Percentiles rank a stretch among this genome's conserved stretches.
phyloP scores from a whole-genome alignment of 108 stramenopile species.

The Epipyxis sp. region DNA sequence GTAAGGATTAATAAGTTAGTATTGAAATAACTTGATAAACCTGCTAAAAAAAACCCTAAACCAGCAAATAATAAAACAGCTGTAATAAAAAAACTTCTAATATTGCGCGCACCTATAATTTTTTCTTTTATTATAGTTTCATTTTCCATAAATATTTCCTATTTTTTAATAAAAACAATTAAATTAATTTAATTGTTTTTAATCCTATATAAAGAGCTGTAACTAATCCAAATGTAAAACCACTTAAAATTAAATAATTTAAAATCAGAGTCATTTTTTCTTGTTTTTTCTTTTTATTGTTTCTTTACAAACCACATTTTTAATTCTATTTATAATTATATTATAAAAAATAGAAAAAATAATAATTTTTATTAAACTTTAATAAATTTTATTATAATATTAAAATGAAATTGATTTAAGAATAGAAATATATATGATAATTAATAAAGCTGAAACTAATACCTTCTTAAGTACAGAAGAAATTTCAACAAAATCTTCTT shows the following conservation, averaged over 20 bases:
- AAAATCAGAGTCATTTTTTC: conserved; percentile 20
- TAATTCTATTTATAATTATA: background rate
- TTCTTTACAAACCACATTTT: too few relatives aligned
- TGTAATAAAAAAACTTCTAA: conserved; percentile 12
- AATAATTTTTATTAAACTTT: background rate
- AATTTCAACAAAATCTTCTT: background rate
- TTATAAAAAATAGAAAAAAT: conserved; percentile 16
- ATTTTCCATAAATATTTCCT: conserved; percentile 6
- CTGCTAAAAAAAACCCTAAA: conserved; percentile 19
- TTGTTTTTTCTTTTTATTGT: background rate
- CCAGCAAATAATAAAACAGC: conserved; percentile 19
- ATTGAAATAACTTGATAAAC: conserved; percentile 29
- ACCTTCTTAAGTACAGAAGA: background rate
- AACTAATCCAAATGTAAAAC: conserved; percentile 20
- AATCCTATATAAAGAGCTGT: conserved; percentile 22
- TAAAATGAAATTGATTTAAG: background rate
- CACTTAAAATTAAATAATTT: conserved; percentile 27
- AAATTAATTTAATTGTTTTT: conserved; percentile 32
- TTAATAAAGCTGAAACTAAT: background rate
- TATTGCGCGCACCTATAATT: conserved; percentile 20
- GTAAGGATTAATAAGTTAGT: conserved; percentile 15
- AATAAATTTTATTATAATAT: background rate
- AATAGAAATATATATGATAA: conserved; percentile 6
- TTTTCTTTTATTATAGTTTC: conserved; percentile 25
- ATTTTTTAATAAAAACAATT: conserved; percentile 26